phyloP scores from a whole-genome alignment of 78 protist species.

The Neovahlkampfia damariscottae region DNA sequence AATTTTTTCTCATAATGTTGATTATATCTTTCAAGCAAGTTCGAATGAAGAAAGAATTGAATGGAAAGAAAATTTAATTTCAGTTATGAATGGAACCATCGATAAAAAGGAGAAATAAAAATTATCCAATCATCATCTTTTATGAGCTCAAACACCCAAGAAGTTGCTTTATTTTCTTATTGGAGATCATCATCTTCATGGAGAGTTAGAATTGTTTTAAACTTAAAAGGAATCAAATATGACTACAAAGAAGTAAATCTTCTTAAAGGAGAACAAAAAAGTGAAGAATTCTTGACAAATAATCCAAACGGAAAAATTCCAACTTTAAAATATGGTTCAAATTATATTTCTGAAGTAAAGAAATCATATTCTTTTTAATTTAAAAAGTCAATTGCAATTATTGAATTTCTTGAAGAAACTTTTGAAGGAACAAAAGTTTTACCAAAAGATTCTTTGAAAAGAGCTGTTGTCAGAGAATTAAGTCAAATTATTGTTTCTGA shows the following conservation, averaged over 20 bases:
- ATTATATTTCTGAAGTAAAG: background rate
- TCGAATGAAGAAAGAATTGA: too few species aligned
- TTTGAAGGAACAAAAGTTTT: constrained; percentile 2
- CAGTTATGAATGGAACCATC: too few species aligned
- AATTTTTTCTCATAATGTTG: too few species aligned
- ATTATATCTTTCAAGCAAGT: too few species aligned
- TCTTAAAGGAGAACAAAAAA: constrained; percentile 21
- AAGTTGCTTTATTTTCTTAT: constrained; percentile 15
- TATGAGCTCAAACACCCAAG: too few species aligned
- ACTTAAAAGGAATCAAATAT: constrained; percentile 9
- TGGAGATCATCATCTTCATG: constrained; percentile 25
- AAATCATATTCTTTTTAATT: constrained; percentile 1
- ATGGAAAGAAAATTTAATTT: too few species aligned
- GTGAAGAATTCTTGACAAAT: background rate
- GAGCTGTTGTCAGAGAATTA: constrained; percentile 8
- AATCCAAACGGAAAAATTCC: background rate
- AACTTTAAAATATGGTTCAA: too few species aligned
- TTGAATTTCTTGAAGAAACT: constrained; percentile 26
- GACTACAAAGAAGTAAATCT: constrained; percentile 29
- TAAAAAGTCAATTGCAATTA: constrained; percentile 15
- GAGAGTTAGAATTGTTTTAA: constrained; percentile 32
- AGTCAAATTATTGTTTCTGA: background rate
- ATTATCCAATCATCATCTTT: too few species aligned
- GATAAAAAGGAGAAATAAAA: too few species aligned
- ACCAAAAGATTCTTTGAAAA: background rate